Evolutionary conservation across 1,284 basidiomycete genomes (phyloP).

Genomic region (Singerocomus inundabilis): DNA sequence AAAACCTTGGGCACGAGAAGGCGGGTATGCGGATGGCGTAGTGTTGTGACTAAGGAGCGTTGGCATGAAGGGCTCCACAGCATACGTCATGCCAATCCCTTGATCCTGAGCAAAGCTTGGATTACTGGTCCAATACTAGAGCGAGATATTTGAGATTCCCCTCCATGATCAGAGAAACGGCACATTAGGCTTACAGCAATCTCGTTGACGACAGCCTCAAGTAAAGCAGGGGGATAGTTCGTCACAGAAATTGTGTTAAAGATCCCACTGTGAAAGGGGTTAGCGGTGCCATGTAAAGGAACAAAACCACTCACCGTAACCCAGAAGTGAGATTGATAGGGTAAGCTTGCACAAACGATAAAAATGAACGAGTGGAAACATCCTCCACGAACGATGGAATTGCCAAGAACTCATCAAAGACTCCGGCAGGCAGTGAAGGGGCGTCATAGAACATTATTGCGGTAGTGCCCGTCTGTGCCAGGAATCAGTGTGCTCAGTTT

Average conservation of each 20-base stretch:
- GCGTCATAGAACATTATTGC: conserved; percentile 51
- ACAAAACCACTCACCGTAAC: conserved; percentile 13
- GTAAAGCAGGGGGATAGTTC: conserved; percentile 1
- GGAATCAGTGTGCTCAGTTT: neutral
- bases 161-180: neutral
- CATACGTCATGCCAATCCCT: no score
- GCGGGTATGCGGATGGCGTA: no score
- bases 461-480: conserved; percentile 33
- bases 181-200: conserved; percentile 2
- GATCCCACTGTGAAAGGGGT: conserved; percentile 3
- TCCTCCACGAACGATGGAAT: conserved; percentile 33
- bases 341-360: conserved; percentile 23
- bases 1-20: conserved; percentile 37
- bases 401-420: conserved; percentile 44
- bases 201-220: conserved; percentile 11
- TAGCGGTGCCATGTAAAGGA: neutral
- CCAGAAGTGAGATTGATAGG: conserved; percentile 6
- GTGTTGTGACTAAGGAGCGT: conserved; percentile 41
- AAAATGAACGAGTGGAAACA: conserved; percentile 35
- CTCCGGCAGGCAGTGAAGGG: conserved; percentile 43
- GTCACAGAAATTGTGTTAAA: conserved; percentile 14
- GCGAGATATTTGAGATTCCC: neutral
- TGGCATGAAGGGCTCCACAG: conserved; percentile 54
- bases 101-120: neutral
- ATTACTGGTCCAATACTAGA: conserved; percentile 3